A percentile compares a stretch with the other conserved stretches of the same genome.
These are phyloP conservation scores for Clonostachys rhizophaga DNA, from an alignment of 2,329 filamentous ascomycete species.

Conservation along the genomic window DNA sequence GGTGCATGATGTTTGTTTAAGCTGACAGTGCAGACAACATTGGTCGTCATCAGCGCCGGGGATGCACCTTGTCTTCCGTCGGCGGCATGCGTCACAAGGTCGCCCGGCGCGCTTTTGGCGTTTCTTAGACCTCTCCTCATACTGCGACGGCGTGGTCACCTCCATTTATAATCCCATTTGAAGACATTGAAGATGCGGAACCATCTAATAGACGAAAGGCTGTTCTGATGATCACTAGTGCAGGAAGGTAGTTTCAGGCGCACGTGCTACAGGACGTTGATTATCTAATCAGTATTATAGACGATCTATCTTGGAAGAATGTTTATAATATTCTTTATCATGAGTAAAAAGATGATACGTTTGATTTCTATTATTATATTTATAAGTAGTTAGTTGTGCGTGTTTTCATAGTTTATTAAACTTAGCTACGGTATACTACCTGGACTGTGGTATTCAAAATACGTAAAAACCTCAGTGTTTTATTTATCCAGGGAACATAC, in stretches of 20 bases:
- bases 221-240: too few relatives aligned
- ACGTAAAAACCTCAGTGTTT: too few relatives aligned
- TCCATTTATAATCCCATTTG: conserved; percentile 12
- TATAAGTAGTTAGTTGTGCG: too few relatives aligned
- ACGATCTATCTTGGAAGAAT: neutral
- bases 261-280: too few relatives aligned
- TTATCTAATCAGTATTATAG: neutral
- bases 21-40: conserved; percentile 7
- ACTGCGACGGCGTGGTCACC: conserved; percentile 22
- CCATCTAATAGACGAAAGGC: too few relatives aligned
- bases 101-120: conserved; percentile 18
- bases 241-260: too few relatives aligned
- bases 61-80: conserved; percentile 6
- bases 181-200: neutral
- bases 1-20: conserved; percentile 6
- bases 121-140: conserved; percentile 18
- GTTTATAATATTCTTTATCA: neutral
- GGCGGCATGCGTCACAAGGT: conserved; percentile 10
- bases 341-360: neutral
- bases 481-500: too few relatives aligned
- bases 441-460: too few relatives aligned
- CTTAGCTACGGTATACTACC: too few relatives aligned
- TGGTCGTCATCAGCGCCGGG: conserved; percentile 1
- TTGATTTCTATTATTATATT: neutral
- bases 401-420: too few relatives aligned